phyloP scores from a whole-genome alignment of 805 yeast species.

The Phaffomyces opuntiae region DNA sequence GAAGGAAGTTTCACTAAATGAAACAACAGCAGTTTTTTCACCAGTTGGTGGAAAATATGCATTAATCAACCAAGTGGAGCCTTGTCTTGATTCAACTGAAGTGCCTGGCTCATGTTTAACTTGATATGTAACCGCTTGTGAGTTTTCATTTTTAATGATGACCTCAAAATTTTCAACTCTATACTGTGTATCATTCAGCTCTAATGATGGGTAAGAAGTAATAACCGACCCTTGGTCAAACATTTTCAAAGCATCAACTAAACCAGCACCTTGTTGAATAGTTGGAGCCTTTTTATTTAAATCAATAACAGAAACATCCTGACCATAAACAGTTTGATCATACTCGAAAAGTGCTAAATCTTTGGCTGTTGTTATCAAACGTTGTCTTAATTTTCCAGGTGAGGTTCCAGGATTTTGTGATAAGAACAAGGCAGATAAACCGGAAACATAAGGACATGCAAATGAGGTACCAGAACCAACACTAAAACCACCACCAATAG shows the following conservation, averaged over 20 bases:
- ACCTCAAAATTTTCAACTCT: conserved; percentile 11
- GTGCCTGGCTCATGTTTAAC: conserved; percentile 6
- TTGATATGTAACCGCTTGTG: conserved; percentile 7
- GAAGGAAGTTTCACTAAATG: conserved; percentile 2
- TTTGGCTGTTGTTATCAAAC: conserved; percentile 6
- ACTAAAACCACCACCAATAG: conserved; percentile 4
- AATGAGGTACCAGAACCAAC: conserved; percentile 15
- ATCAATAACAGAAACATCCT: conserved; percentile 5
- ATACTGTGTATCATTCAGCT: conserved; percentile 11
- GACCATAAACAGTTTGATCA: background rate
- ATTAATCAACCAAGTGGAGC: background rate
- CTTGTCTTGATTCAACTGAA: conserved; percentile 6
- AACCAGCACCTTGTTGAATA: conserved; percentile 14
- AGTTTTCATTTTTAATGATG: conserved; percentile 7
- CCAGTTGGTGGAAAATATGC: conserved; percentile 7
- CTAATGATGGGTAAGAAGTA: conserved; percentile 5
- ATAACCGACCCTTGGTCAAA: conserved; percentile 6
- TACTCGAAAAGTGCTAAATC: conserved; percentile 3
- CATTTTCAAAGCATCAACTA: conserved; percentile 9
- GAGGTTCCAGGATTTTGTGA: conserved; percentile 2
- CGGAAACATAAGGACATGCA: conserved; percentile 14
- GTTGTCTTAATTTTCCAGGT: conserved; percentile 4
- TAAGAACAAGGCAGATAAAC: conserved; percentile 10
- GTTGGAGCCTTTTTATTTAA: conserved; percentile 5
- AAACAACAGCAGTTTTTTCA: conserved; percentile 3